Percentiles rank a stretch among this genome's conserved stretches.
Conservation (phyloP, 192 early-diverging fungal genomes). For the Phlyctochytrium arcticum region DNA sequence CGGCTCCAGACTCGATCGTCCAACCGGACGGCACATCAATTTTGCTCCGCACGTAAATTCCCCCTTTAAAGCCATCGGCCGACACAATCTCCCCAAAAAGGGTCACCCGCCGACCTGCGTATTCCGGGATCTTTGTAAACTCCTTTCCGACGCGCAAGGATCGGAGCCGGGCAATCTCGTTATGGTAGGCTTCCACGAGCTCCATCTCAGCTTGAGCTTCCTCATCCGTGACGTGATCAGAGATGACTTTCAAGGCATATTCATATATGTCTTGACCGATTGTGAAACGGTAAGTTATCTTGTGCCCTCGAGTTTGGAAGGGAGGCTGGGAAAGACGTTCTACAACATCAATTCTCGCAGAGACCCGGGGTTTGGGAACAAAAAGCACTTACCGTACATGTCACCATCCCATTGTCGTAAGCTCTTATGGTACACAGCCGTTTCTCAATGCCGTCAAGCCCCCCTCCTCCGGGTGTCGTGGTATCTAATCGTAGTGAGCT, state of each 20-base stretch:
- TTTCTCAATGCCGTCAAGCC: slow-evolving; percentile 29
- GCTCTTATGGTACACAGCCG: slow-evolving; percentile 39
- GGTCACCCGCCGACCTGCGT: background rate
- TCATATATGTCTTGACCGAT: slow-evolving; percentile 31
- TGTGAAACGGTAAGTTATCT: slow-evolving; percentile 21
- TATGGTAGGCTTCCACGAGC: too few species aligned
- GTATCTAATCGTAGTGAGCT: too few species aligned
- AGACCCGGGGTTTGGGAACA: background rate
- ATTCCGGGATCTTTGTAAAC: background rate
- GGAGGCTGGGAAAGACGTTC: background rate
- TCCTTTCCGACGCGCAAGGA: background rate
- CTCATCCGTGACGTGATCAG: slow-evolving; percentile 8
- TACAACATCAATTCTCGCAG: too few species aligned
- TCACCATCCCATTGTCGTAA: slow-evolving; percentile 34
- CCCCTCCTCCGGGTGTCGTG: too few species aligned
- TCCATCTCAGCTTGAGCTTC: slow-evolving; percentile 30
- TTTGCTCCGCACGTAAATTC: slow-evolving; percentile 19
- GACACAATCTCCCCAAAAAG: slow-evolving; percentile 20
- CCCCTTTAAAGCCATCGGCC: slow-evolving; percentile 9
- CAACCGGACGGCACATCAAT: slow-evolving; percentile 24
- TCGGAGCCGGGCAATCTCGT: too few species aligned
- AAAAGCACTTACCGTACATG: slow-evolving; percentile 24
- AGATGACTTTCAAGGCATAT: slow-evolving; percentile 26
- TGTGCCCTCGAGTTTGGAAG: background rate
- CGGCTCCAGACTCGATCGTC: too few species aligned